These are phyloP conservation scores for Miscanthus lutarioriparius DNA, from an alignment of 176 grass and related monocot genomes.

Conservation along the genomic window DNA sequence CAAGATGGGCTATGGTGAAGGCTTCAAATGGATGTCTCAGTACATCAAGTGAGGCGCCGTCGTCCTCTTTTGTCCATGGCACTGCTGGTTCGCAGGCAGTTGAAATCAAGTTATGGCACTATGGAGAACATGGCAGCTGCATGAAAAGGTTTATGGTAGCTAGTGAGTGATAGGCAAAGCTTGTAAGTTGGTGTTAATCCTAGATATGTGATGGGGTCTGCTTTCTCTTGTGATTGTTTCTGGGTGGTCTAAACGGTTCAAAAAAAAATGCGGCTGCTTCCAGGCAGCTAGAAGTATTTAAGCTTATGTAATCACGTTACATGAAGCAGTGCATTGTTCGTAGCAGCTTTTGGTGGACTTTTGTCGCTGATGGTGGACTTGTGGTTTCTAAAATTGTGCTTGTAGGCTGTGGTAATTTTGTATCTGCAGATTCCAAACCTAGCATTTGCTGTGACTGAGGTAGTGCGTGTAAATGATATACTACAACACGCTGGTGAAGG, in stretches of 20 bases:
- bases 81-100: neutral
- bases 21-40: conserved; percentile 72
- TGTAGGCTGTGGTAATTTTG: neutral
- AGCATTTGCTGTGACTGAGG: neutral
- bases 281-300: conserved; percentile 13
- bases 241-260: conserved; percentile 5
- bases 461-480: neutral
- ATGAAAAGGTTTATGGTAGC: conserved; percentile 26
- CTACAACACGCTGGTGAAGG: neutral
- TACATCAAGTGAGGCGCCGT: conserved; percentile 53
- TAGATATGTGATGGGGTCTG: conserved; percentile 14
- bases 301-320: conserved; percentile 15
- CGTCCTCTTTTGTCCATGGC: neutral
- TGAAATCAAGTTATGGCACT: conserved; percentile 26
- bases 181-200: conserved; percentile 39
- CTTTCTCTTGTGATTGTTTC: conserved; percentile 35
- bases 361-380: neutral
- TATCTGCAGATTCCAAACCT: neutral
- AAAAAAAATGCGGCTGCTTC: conserved; percentile 4
- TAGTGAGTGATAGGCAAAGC: conserved; percentile 34
- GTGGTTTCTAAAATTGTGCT: neutral
- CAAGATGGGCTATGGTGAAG: conserved; percentile 65
- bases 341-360: neutral
- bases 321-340: conserved; percentile 11
- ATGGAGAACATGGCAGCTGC: conserved; percentile 27